These are phyloP conservation scores for Colletotrichum melonis DNA, from an alignment of 2,329 filamentous ascomycete species.

Conservation along the genomic window DNA sequence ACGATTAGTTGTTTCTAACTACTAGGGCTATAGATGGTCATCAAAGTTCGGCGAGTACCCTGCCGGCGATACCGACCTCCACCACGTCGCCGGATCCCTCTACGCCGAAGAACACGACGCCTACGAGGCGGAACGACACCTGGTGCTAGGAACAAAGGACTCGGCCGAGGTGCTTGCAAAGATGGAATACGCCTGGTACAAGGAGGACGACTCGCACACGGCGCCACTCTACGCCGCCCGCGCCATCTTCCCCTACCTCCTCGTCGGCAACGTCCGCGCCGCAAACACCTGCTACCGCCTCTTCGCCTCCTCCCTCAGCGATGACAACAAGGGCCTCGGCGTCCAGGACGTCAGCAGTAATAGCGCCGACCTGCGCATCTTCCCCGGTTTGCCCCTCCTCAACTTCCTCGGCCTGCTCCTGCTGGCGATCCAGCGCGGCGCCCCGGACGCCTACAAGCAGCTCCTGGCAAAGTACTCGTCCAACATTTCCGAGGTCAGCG, in stretches of 20 bases:
- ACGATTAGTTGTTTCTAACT: conserved; percentile 14
- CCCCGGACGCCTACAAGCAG: conserved; percentile 82
- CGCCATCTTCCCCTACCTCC: conserved; percentile 89
- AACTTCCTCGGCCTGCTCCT: conserved; percentile 93
- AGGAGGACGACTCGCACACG: conserved; percentile 86
- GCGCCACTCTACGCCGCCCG: conserved; percentile 88
- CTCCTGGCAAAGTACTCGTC: conserved; percentile 83
- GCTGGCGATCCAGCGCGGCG: conserved; percentile 83
- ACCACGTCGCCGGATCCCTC: conserved; percentile 88
- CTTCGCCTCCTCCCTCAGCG: conserved; percentile 54
- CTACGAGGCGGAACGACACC: conserved; percentile 93
- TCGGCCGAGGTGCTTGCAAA: conserved; percentile 83
- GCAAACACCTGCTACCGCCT: conserved; percentile 85
- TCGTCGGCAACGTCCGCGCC: conserved; percentile 89
- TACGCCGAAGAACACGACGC: conserved; percentile 94
- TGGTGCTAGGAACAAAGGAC: conserved; percentile 89
- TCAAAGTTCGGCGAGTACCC: conserved; percentile 87
- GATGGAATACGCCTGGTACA: conserved; percentile 96
- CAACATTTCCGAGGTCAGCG: conserved; percentile 80
- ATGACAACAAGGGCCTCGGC: conserved; percentile 64
- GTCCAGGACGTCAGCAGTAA: conserved; percentile 85
- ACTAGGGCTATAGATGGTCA: conserved; percentile 74
- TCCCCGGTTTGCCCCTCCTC: conserved; percentile 90
- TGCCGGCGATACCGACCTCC: conserved; percentile 91
- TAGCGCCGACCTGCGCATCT: conserved; percentile 81